Evolutionary conservation across 352 stramenopile genomes (phyloP), one percentile per base, ranked within the genome.

Genomic region (Phytophthora aleatoria): DNA sequence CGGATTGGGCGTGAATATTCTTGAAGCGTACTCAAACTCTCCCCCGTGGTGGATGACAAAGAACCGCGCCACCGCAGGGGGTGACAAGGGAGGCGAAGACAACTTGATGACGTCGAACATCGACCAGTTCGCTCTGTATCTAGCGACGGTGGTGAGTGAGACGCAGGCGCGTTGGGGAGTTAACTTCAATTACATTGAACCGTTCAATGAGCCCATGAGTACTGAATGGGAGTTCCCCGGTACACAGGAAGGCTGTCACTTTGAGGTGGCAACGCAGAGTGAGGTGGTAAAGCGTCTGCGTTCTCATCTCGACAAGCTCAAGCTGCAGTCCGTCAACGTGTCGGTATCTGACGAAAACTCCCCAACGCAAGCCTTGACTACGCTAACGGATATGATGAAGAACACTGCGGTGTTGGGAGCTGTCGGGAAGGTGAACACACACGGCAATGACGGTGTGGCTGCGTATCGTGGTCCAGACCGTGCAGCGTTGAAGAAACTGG

Each of bases 41-140:
- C 72, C 74, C 9, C 77, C 77, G 3, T 86, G 77, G 77, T 86
- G 77, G 68, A 83, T 83, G 77, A 80, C 63, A 33, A 71, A 63
- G 41, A 80, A 83, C 50, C 56, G 61, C 30, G 74, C 77, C 0
- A 71, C 75, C 1, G 72, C 77, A 0, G 77, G 74, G 31, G 74
- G 62, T 5, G 57, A 69, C 20, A 67, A 62, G 3, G 62, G 74
- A 16, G 51, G 43, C 11, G 52, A 58, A 10, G 72, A 82, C 57
- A 86, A 86, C 38, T 50, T 86, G 2, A 50, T 69, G 31, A 55
- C 30, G 39, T 71, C 57, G 58, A 72, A 72, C 57, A 49, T 75
- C 20, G 58, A 76, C 7, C 24, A 70, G 42, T 83, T 83, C 26
- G 72, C 72, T 0, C 9, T 74, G 26, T 83, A 80, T 57, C 52